Evolutionary conservation across 2,329 filamentous ascomycete genomes (phyloP).

Genomic region (Fusarium buharicum): DNA sequence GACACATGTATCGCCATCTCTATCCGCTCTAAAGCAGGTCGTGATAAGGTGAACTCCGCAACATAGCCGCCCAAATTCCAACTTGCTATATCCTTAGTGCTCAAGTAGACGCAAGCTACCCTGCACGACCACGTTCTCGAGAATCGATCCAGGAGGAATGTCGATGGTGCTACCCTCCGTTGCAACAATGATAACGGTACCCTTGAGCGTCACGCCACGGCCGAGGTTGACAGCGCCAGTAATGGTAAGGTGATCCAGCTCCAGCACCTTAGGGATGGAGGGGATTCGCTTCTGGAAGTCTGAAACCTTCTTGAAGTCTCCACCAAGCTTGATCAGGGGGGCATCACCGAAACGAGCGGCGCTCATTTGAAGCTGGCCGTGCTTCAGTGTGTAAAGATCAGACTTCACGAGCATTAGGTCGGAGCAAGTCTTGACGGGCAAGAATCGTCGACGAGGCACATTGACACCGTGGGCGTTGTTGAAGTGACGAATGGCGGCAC

Average conservation of each 20-base stretch:
- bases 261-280: conserved; percentile 89
- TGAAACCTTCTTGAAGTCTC: conserved; percentile 99
- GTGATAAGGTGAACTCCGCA: conserved; percentile 16
- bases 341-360: conserved; percentile 95
- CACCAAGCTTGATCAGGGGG: conserved; percentile 97
- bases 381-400: conserved; percentile 97
- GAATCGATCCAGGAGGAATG: conserved; percentile 92
- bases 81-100: conserved; percentile 59
- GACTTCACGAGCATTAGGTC: conserved; percentile 99
- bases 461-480: conserved; percentile 99
- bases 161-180: conserved; percentile 98
- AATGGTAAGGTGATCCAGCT: conserved; percentile 95
- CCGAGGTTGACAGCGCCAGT: conserved; percentile 97
- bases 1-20: conserved; percentile 5
- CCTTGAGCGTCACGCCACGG: conserved; percentile 94
- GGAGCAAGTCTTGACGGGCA: conserved; percentile 99
- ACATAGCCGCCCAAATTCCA: conserved; percentile 9
- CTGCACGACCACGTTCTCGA: conserved; percentile 99
- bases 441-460: conserved; percentile 95
- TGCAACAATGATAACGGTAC: conserved; percentile 98
- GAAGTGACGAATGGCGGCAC: conserved; percentile 98
- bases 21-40: conserved; percentile 12
- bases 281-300: conserved; percentile 91
- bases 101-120: conserved; percentile 84
- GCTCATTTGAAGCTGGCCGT: conserved; percentile 98